Base-by-base conservation (phyloP, 345 rosid genomes). In the Litchi chinensis region DNA sequence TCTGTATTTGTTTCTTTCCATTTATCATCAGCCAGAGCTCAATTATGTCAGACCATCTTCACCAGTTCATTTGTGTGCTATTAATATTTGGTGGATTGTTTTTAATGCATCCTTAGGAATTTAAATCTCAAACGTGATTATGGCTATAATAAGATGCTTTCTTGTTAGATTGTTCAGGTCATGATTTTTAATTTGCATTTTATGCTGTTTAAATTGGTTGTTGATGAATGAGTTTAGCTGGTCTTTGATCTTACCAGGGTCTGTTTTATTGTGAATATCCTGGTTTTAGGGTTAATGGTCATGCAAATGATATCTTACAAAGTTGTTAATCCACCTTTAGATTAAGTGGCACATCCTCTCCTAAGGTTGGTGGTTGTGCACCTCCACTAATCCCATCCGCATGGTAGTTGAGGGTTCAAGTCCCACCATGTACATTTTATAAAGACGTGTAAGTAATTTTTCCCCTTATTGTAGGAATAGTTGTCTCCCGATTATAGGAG, bases 181-280 rank as follows among this genome's bases (percentile, higher is more conserved):
- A 70, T 70, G 74, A 70, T 50, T 70, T 69, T 70, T 56, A 24
- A 13, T 46, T 24, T 48, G 7, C 28, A 68, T 21, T 52, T 52
- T 21, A 43, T 10, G 8, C 11, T 39, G 52, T 41, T 70, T 12
- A 22, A 22, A 22, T 24, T 63, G 40, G 67, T n/a, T 43, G 44
- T 65, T 72, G 50, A 41, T 7, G 0, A 54, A 52, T 50, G 40
- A 11, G 37, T 41, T 32, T 56, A 2, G 3, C 39, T 68, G 26
- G 46, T 22, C 16, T 67, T 67, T 4, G 5, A 18, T 68, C 79
- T 40, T 18, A 15, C 28, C 46, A 22, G 26, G 40, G 40, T 22
- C 18, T 2, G 37, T 32, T 59, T 77, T 65, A 16, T 65, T 28
- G 15, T 41, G 54, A 54, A 50, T 50, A 6, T 65, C 66, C 28